A percentile compares a stretch with the other conserved stretches of the same genome.
Evolutionary conservation across 805 yeast species (phyloP).

Genomic region (Cyberlindnera saturnus): DNA sequence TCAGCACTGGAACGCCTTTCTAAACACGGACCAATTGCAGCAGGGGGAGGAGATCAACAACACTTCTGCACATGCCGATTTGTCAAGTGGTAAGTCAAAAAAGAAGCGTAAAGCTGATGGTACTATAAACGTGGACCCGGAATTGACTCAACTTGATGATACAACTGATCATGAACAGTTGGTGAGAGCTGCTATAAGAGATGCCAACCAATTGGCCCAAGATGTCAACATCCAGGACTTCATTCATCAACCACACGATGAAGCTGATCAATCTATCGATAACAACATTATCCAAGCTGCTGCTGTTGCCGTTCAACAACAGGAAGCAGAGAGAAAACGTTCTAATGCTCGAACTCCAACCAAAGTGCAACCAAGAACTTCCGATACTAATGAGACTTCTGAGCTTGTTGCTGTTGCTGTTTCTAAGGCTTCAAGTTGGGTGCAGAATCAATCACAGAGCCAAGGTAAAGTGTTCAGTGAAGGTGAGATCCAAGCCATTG

Average conservation of each 20-base stretch:
- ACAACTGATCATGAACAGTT: constrained; percentile 52
- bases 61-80: background rate
- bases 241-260: constrained; percentile 22
- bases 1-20: constrained; percentile 25
- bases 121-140: constrained; percentile 45
- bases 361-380: background rate
- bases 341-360: constrained; percentile 3
- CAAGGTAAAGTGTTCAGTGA: constrained; percentile 39
- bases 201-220: constrained; percentile 57
- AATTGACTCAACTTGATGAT: constrained; percentile 43
- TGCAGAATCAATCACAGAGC: constrained; percentile 1
- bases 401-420: constrained; percentile 38
- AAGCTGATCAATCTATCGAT: constrained; percentile 9
- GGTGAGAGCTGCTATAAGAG: constrained; percentile 65
- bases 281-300: constrained; percentile 24
- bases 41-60: constrained; percentile 16
- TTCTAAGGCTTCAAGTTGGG: constrained; percentile 32
- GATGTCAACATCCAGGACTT: constrained; percentile 30
- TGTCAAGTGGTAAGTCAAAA: constrained; percentile 3
- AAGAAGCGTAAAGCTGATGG: constrained; percentile 7
- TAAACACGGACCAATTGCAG: constrained; percentile 21
- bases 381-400: constrained; percentile 27
- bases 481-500: constrained; percentile 68
- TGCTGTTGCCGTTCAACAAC: constrained; percentile 18
- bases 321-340: constrained; percentile 4